Evolutionary conservation across 257 asterid species (phyloP), one percentile per base, ranked within the genome.

Genomic region (Ilex aquifolium): DNA sequence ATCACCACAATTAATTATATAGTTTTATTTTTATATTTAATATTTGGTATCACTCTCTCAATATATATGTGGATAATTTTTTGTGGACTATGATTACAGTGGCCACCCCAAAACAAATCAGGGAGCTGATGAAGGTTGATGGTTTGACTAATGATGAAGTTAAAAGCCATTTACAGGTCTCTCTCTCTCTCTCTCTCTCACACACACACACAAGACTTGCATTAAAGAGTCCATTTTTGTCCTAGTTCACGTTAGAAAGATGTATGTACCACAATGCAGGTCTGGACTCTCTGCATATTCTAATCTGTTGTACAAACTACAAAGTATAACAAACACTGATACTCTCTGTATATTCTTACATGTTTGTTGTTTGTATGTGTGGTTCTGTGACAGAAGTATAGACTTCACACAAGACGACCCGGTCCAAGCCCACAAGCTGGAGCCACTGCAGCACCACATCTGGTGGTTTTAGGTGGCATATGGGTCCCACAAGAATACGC

Each of bases 71-170:
- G 27, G 27, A 21, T 21, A 21, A 21, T 21, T 65, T 60, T 7
- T 59, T 40, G 42, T 42, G 42, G 60, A 42, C 51, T 61, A 82
- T 77, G 62, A 61, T 76, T 58, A 77, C 91, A 91, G 98, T 86
- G 78, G 98, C 98, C 60, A 91, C 98, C 31, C 98, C 98, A 46
- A 91, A 91, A 64, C 96, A 91, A 74, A 91, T 91, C 61, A 79
- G 95, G 73, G 98, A 91, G 49, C 82, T 91, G 69, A 91, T 91
- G 98, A 88, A 91, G 82, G 98, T 91, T 31, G 98, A 91, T 65
- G 98, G 96, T 60, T 74, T 91, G 77, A 88, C 98, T 79, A 91
- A 91, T 83, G 98, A 91, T 83, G 98, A 91, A 83, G 98, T 91
- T 75, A 91, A 91, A 91, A 91, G 96, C 83, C 98, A 91, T 69